A percentile compares a stretch with the other conserved stretches of the same genome.
Conservation (phyloP, 345 rosid species). For the Citrus maxima region DNA sequence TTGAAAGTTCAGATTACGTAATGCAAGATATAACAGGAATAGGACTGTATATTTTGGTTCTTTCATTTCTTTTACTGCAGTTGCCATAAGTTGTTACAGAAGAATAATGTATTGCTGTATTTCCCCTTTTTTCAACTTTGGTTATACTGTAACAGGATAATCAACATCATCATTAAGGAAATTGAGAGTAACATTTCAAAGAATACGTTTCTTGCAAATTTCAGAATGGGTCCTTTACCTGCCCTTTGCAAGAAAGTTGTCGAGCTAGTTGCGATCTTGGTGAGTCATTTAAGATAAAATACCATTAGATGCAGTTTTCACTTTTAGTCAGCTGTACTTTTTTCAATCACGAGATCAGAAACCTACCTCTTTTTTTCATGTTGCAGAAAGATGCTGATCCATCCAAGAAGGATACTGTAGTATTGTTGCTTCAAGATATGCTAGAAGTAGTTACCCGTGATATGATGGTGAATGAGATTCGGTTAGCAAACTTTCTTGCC, state of each 20-base stretch:
- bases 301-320: neutral
- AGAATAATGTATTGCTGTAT: neutral
- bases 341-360: neutral
- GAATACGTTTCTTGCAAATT: constrained; percentile 78
- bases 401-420: constrained; percentile 68
- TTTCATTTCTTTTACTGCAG: neutral
- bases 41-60: neutral
- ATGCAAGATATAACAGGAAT: neutral
- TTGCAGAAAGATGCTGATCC: constrained; percentile 86
- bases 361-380: constrained; percentile 14
- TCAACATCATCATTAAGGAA: constrained; percentile 84
- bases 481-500: constrained; percentile 51
- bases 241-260: constrained; percentile 73
- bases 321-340: constrained; percentile 1
- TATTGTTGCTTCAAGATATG: constrained; percentile 89
- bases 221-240: constrained; percentile 83
- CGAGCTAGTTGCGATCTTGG: constrained; percentile 86
- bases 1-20: neutral
- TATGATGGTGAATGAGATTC: constrained; percentile 90
- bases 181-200: constrained; percentile 82
- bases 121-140: constrained; percentile 1
- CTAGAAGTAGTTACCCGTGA: constrained; percentile 91
- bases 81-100: neutral
- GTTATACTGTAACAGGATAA: constrained; percentile 54
- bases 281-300: constrained; percentile 35